Evolutionary conservation across 352 stramenopile genomes (phyloP), one percentile per base, ranked within the genome.

Genomic region (Pilasporangium apinafurcum): DNA sequence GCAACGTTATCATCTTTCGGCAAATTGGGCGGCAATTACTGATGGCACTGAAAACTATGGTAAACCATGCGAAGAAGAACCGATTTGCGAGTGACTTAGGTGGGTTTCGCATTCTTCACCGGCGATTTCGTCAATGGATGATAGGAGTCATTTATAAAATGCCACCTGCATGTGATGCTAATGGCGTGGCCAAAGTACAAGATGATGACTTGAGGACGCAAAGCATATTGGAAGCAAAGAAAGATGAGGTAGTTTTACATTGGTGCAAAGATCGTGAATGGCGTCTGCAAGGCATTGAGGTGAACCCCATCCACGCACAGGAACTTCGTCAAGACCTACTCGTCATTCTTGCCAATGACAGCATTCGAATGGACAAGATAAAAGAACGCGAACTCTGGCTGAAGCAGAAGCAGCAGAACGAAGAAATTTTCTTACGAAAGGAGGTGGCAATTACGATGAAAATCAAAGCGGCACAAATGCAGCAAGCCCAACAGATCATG

Each of bases 1-100:
- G 55, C 18, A 83, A 78, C 34, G 68, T 83, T 30, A 43, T 83
- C 27, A 55, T 65, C 6, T 83, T 82, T 47, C 60, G 70, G 29
- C 49, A 63, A 3, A 51, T 72, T 49, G 73, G 64, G 0, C 63
- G 63, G 5, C 25, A 55, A 2, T 54, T 83, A 5, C 32, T 86
- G 9, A 52, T 42, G 2, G 37, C 45, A 13, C 45, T 80, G 14
- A 38, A 45, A n/a, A 43, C 12, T 22, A 26, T 47, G 17, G 54
- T 72, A 16, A 57, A 45, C 5, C 37, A 41, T 25, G 58, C 43
- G 18, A 82, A 73, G 39, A 68, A 63, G 29, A 74, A 68, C 18
- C 65, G 70, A 2, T 71, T 86, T 31, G 65, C 69, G n/a, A 71
- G 31, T 0, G 62, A 79, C 24, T 42, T 86, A 8, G 73, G 73